These are phyloP conservation scores for Stephanodiscus minutulus DNA, from an alignment of 108 stramenopile genomes.

Conservation along the genomic window DNA sequence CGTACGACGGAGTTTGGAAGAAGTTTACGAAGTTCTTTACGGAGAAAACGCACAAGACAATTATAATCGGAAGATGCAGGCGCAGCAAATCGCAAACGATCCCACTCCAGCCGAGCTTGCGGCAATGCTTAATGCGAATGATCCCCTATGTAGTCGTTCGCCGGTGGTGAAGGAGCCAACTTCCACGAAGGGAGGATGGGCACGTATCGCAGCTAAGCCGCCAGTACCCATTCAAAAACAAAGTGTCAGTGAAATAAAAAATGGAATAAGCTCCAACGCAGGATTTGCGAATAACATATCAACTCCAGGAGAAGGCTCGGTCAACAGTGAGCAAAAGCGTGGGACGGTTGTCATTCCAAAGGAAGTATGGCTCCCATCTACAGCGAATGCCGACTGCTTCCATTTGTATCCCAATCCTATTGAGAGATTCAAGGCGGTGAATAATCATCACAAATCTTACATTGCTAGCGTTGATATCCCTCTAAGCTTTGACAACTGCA, in stretches of 20 bases:
- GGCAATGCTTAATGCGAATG: constrained; percentile 13
- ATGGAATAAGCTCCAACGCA: constrained; percentile 6
- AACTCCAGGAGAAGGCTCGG: not conserved
- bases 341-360: constrained; percentile 39
- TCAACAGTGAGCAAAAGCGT: constrained; percentile 8
- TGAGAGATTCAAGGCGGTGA: constrained; percentile 47
- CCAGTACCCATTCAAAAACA: constrained; percentile 10
- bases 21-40: constrained; percentile 53
- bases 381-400: constrained; percentile 48
- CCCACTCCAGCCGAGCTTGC: constrained; percentile 50
- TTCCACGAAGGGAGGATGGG: constrained; percentile 32
- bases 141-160: not conserved
- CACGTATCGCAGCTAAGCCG: constrained; percentile 41
- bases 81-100: constrained; percentile 24
- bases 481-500: constrained; percentile 24
- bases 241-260: not conserved
- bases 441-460: constrained; percentile 41
- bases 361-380: constrained; percentile 48
- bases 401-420: constrained; percentile 42
- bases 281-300: not conserved
- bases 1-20: constrained; percentile 45
- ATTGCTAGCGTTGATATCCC: constrained; percentile 41
- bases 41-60: constrained; percentile 42
- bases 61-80: constrained; percentile 29
- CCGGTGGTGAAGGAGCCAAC: constrained; percentile 3